These are phyloP conservation scores for Debaryomyces fabryi DNA, from an alignment of 1,139 yeast species.

Conservation along the genomic window DNA sequence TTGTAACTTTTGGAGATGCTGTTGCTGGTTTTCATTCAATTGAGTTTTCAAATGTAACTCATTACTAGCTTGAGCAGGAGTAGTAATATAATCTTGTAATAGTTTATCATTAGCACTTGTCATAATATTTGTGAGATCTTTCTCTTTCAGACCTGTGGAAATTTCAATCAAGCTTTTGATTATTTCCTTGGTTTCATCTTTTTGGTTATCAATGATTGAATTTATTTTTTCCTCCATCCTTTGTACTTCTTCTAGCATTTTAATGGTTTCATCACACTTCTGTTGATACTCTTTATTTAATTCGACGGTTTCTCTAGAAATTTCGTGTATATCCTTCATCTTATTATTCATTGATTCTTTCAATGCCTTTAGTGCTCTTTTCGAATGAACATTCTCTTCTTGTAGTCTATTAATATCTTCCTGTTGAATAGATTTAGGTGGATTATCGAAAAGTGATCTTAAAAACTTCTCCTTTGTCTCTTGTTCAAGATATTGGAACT, in stretches of 20 bases:
- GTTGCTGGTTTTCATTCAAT: conserved; percentile 10
- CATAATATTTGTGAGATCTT: conserved; percentile 12
- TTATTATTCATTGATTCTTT: conserved; percentile 22
- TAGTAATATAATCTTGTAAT: conserved; percentile 9
- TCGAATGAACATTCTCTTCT: conserved; percentile 20
- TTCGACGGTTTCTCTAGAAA: conserved; percentile 21
- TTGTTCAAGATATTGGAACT: conserved; percentile 66
- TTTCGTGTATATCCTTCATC: conserved; percentile 22
- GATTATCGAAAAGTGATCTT: conserved; percentile 24
- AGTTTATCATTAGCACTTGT: conserved; percentile 10
- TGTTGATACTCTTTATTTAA: conserved; percentile 20
- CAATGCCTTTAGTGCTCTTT: conserved; percentile 21
- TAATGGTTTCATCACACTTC: conserved; percentile 16
- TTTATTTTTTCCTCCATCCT: conserved; percentile 24
- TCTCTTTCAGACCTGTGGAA: conserved; percentile 10
- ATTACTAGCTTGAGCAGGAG: conserved; percentile 6
- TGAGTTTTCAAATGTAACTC: conserved; percentile 12
- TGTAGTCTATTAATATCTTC: conserved; percentile 23
- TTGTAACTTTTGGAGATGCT: conserved; percentile 9
- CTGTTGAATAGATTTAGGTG: conserved; percentile 19
- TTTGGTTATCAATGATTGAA: conserved; percentile 14
- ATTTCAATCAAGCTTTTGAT: conserved; percentile 11
- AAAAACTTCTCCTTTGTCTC: conserved; percentile 68
- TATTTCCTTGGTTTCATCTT: conserved; percentile 12
- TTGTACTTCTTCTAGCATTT: conserved; percentile 20